Percentiles rank a stretch among this genome's conserved stretches.
Evolutionary conservation across 1,284 basidiomycete genomes (phyloP).

Genomic region (Leccinum subrobustum): DNA sequence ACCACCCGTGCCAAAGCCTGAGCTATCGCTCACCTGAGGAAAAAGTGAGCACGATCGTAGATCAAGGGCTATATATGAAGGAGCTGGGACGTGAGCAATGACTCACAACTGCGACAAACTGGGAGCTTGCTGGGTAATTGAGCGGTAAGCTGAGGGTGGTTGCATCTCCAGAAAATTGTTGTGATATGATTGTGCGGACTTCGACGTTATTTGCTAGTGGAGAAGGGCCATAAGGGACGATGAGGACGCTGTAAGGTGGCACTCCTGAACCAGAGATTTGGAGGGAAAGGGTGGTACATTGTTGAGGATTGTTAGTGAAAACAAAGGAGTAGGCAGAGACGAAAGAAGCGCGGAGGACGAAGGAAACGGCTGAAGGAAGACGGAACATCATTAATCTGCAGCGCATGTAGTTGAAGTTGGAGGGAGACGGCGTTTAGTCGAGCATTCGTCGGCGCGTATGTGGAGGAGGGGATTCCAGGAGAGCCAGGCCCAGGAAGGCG

Average conservation of each 20-base stretch:
- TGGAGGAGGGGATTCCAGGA: background rate
- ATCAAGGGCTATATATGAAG: background rate
- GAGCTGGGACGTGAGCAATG: background rate
- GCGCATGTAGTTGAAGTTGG: background rate
- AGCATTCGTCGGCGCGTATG: background rate
- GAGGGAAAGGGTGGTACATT: conserved; percentile 63
- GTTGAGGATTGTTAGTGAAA: conserved; percentile 54
- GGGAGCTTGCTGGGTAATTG: conserved; percentile 63
- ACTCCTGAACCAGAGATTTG: conserved; percentile 48
- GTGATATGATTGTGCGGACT: background rate
- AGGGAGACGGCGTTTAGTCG: background rate
- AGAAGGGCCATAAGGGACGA: conserved; percentile 51
- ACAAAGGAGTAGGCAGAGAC: conserved; percentile 48
- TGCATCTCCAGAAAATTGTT: background rate
- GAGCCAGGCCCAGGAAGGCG: background rate
- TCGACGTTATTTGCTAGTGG: background rate
- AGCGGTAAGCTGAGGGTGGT: conserved; percentile 52
- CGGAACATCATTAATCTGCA: background rate
- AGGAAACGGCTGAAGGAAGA: conserved; percentile 1
- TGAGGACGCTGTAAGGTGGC: conserved; percentile 41
- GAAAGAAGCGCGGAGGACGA: conserved; percentile 11
- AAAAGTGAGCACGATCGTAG: background rate
- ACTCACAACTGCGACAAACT: conserved; percentile 76
- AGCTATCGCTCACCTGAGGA: conserved; percentile 19
- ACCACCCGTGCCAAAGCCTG: conserved; percentile 70